Percentiles rank a stretch among this genome's conserved stretches.
phyloP scores from a whole-genome alignment of 2,329 filamentous ascomycete genomes.

The Colletotrichum lini region DNA sequence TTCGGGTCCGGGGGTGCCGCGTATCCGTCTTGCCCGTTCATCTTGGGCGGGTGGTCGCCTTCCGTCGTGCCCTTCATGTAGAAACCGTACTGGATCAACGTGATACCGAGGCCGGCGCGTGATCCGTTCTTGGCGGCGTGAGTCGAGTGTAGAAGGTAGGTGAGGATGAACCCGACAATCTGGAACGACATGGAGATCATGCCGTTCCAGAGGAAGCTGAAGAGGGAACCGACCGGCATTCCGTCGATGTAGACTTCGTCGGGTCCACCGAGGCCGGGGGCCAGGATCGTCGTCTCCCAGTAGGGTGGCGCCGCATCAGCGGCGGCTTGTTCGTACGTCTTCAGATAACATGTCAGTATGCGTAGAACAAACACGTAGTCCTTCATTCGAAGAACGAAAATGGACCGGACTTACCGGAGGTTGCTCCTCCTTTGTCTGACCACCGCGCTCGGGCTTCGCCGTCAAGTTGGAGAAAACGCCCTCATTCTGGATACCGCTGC shows the following conservation, averaged over 20 bases:
- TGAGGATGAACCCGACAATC: constrained; percentile 96
- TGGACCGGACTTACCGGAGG: constrained; percentile 80
- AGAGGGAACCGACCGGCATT: constrained; percentile 89
- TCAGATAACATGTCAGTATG: constrained; percentile 53
- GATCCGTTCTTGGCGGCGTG: constrained; percentile 99
- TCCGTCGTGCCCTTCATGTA: constrained; percentile 78
- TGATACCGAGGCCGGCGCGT: constrained; percentile 93
- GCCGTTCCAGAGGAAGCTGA: constrained; percentile 91
- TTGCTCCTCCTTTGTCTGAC: constrained; percentile 86
- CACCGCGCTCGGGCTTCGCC: constrained; percentile 87
- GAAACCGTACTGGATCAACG: constrained; percentile 96
- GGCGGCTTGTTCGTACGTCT: constrained; percentile 97
- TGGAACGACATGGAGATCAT: constrained; percentile 99
- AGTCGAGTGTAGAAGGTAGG: constrained; percentile 96
- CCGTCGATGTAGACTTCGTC: constrained; percentile 98
- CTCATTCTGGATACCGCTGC: constrained; percentile 85
- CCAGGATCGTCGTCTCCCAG: constrained; percentile 98
- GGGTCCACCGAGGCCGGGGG: constrained; percentile 87
- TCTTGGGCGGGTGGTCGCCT: constrained; percentile 56
- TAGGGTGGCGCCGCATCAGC: constrained; percentile 97
- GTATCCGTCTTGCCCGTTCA: constrained; percentile 70
- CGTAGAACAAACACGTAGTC: constrained; percentile 52
- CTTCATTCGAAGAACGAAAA: neutral
- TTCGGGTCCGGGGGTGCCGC: constrained; percentile 88
- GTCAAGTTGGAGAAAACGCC: constrained; percentile 97